A percentile compares a stretch with the other conserved stretches of the same genome.
Conservation (phyloP, 2,329 filamentous ascomycete genomes). For the Phaeosphaeria sp. region DNA sequence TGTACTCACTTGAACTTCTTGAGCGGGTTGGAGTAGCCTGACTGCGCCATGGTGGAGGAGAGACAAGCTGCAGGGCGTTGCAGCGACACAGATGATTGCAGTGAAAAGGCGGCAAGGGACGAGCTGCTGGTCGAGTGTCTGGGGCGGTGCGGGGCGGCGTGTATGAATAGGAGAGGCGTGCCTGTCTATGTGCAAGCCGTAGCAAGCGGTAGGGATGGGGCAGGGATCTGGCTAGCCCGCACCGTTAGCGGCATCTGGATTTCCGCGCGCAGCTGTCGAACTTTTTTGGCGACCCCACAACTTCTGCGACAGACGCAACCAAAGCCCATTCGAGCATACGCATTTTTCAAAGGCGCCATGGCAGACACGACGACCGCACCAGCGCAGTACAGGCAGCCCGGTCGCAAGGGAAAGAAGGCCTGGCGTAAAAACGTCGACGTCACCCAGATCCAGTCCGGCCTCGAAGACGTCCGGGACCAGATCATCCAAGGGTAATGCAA, state of each 20-base stretch:
- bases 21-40: conserved; percentile 92
- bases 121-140: conserved; percentile 9
- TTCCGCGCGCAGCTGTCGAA: conserved; percentile 20
- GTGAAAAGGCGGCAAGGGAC: conserved; percentile 7
- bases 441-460: conserved; percentile 80
- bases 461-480: conserved; percentile 85
- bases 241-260: conserved; percentile 17
- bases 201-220: conserved; percentile 15
- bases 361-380: conserved; percentile 62
- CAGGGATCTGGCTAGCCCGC: conserved; percentile 12
- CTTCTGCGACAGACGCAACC: neutral
- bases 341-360: conserved; percentile 15
- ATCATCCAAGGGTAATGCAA: conserved; percentile 79
- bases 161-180: conserved; percentile 32
- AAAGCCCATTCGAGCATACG: neutral
- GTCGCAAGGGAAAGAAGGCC: conserved; percentile 96
- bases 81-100: conserved; percentile 2
- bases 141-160: conserved; percentile 17
- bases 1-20: conserved; percentile 95
- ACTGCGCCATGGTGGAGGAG: conserved; percentile 74
- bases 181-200: conserved; percentile 22
- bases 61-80: conserved; percentile 4
- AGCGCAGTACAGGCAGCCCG: conserved; percentile 84
- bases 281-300: conserved; percentile 8
- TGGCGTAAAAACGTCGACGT: conserved; percentile 99